These are phyloP conservation scores for Polyporus tsugae DNA, from an alignment of 1,284 basidiomycete genomes.

Conservation along the genomic window DNA sequence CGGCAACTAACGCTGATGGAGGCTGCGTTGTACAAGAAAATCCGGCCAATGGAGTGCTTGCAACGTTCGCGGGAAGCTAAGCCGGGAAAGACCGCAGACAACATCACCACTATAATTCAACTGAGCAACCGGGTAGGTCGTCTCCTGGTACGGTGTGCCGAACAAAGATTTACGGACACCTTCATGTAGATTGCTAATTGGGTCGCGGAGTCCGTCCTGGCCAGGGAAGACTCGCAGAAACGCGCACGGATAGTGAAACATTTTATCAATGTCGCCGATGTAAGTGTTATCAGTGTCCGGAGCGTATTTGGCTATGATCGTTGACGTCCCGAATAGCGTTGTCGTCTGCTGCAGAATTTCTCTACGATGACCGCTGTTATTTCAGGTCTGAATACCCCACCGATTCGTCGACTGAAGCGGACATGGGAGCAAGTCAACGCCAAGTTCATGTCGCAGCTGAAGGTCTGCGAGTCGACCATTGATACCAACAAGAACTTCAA, in stretches of 20 bases:
- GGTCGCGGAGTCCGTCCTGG: constrained; percentile 92
- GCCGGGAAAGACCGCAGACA: constrained; percentile 76
- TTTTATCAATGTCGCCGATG: constrained; percentile 93
- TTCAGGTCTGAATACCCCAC: constrained; percentile 94
- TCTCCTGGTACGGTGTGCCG: not conserved
- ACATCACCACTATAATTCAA: constrained; percentile 91
- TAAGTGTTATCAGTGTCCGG: constrained; percentile 51
- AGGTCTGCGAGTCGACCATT: constrained; percentile 82
- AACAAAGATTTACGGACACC: not conserved
- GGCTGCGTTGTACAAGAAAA: constrained; percentile 86
- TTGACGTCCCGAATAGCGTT: constrained; percentile 66
- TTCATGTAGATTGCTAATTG: constrained; percentile 86
- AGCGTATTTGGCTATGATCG: not conserved
- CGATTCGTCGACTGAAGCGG: constrained; percentile 90
- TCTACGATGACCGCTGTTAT: constrained; percentile 96
- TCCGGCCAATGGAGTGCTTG: constrained; percentile 92
- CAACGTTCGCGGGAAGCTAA: constrained; percentile 81
- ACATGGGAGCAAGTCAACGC: constrained; percentile 94
- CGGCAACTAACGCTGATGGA: constrained; percentile 96
- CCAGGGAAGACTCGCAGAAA: constrained; percentile 87
- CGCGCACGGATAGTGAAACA: constrained; percentile 88
- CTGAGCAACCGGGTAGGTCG: constrained; percentile 86
- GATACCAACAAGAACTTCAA: constrained; percentile 94
- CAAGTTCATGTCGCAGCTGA: constrained; percentile 73
- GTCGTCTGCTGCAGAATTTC: constrained; percentile 91